Evolutionary conservation across 345 rosid species (phyloP), one percentile per base, ranked within the genome.

Genomic region (Populus euphratica): DNA sequence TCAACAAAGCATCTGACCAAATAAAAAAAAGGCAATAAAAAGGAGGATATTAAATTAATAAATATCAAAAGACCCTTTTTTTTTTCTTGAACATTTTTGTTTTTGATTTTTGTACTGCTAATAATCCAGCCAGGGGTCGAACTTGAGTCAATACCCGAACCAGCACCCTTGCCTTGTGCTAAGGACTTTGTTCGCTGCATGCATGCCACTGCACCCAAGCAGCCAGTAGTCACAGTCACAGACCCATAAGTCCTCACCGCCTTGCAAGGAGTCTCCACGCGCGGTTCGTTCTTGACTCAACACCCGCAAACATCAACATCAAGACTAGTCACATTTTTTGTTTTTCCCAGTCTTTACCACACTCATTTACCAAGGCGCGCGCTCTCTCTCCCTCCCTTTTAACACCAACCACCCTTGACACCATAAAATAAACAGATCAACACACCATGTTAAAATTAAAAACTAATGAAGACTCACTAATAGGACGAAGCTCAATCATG

Each of bases 281-380:
- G 96, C 88, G 98, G 99, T 96, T 96, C 99, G 98, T 91, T 96
- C 99, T 96, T 96, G 99, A 96, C 99, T 96, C 99, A 87, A 86
- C 90, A 88, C 89, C 92, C 98, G 75, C 80, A 71, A 61, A 39
- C 31, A 52, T n/a, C 27, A 17, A 16, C 33, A 9, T 8, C 14
- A 38, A 8, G 14, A 68, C 44, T 0, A 33, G 25, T 17, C 29
- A 29, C 47, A 12, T 47, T 14, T 27, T n/a, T 4, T 7, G 61
- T 27, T 21, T 9, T 20, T 38, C 6, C 27, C 52, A 63, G 33
- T 21, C 38, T 21, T 33, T 54, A 38, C 73, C 49, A 6, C 38
- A 33, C 21, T 5, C 29, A 14, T 4, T n/a, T 17, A 70, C 50
- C 7, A 21, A 65, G n/a, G 1, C 56, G 3, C 21, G 8, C 74